These are phyloP conservation scores for Voacanga thouarsii DNA, from an alignment of 257 asterid genomes.

Conservation along the genomic window DNA sequence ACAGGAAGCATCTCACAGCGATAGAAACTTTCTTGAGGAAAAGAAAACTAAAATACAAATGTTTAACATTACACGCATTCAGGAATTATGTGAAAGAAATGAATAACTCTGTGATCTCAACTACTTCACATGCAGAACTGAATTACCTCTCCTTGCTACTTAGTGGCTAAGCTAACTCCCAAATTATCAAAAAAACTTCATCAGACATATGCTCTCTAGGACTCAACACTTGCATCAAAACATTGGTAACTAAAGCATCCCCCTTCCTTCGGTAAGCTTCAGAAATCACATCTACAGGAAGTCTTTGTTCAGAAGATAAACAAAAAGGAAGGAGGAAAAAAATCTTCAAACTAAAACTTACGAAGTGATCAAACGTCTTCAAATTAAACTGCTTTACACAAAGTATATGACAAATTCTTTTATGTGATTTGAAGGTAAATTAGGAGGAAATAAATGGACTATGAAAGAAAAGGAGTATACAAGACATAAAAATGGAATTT, in stretches of 20 bases:
- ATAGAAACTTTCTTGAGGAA: not conserved
- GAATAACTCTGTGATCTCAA: not conserved
- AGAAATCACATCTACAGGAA: not conserved
- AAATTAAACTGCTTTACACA: not conserved
- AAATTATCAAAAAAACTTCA: not conserved
- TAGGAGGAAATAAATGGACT: not conserved
- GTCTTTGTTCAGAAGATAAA: not conserved
- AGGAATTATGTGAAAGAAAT: not conserved
- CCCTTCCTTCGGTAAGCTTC: not conserved
- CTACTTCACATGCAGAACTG: not conserved
- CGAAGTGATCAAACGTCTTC: not conserved
- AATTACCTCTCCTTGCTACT: not conserved
- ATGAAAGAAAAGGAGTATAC: not conserved
- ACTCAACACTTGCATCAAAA: not conserved
- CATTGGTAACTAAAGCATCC: not conserved
- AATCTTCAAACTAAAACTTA: not conserved
- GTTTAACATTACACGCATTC: not conserved
- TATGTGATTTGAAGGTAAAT: not conserved
- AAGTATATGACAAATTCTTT: not conserved
- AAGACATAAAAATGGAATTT: not conserved
- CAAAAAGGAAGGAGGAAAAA: not conserved
- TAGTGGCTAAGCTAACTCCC: not conserved
- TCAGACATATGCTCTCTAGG: not conserved
- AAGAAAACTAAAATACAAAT: not conserved
- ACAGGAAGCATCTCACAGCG: not conserved